Percentiles rank a stretch among this genome's conserved stretches.
Conservation (phyloP, 2,329 filamentous ascomycete genomes). For the Aureobasidium sp. region DNA sequence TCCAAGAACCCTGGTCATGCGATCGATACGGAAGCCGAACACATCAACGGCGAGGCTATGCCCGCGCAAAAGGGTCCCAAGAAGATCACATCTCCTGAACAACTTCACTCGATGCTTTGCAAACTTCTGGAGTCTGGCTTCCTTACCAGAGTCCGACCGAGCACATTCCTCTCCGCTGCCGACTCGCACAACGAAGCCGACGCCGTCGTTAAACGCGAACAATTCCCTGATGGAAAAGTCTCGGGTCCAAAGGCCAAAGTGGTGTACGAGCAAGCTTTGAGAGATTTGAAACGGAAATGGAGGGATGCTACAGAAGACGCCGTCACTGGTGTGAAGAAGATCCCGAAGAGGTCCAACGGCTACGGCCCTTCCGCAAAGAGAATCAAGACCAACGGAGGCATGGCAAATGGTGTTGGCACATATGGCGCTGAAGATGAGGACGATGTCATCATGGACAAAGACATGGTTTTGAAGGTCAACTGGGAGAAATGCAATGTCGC, state of each 20-base stretch:
- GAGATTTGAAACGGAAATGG: constrained; percentile 49
- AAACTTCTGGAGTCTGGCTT: constrained; percentile 57
- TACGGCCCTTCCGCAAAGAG: constrained; percentile 25
- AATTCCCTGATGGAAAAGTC: constrained; percentile 46
- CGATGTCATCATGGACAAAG: constrained; percentile 36
- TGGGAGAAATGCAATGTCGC: constrained; percentile 77
- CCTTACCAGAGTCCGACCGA: constrained; percentile 53
- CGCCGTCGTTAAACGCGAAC: constrained; percentile 50
- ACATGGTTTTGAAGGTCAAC: constrained; percentile 71
- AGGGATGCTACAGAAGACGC: constrained; percentile 35
- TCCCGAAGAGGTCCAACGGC: constrained; percentile 21
- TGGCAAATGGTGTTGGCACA: constrained; percentile 25
- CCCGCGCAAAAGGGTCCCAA: constrained; percentile 18
- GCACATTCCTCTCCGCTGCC: constrained; percentile 47
- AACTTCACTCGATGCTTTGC: constrained; percentile 40
- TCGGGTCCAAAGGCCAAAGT: constrained; percentile 61
- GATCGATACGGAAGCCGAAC: constrained; percentile 22
- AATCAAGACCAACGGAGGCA: constrained; percentile 27
- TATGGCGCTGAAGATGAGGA: constrained; percentile 22
- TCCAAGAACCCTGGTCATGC: constrained; percentile 28
- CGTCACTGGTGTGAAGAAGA: constrained; percentile 22
- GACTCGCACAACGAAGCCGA: constrained; percentile 55
- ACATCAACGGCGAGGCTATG: constrained; percentile 23
- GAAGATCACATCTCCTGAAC: constrained; percentile 32
- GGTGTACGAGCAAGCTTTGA: constrained; percentile 53